Conservation (phyloP, 1,139 yeast genomes). For the Blastobotrys raffinosifermentans region DNA sequence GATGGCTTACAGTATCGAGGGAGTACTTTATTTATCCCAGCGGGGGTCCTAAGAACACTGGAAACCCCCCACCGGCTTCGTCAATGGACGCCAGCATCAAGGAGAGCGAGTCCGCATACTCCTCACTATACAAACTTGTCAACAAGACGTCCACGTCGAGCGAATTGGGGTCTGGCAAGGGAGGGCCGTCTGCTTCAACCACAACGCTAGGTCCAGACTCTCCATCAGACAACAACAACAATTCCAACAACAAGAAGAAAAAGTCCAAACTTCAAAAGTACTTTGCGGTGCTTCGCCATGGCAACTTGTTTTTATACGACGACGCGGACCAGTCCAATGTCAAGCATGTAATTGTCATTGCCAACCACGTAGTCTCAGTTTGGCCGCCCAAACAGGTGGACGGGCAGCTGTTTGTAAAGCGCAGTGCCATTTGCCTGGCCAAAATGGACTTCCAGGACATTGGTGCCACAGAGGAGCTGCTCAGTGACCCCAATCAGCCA, state of each 20-base stretch:
- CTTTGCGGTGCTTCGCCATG: conserved; percentile 52
- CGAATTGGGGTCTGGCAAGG: conserved; percentile 3
- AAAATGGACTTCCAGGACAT: conserved; percentile 14
- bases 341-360: conserved; percentile 71
- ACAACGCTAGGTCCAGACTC: no score
- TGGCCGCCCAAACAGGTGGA: conserved; percentile 81
- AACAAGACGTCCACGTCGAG: conserved; percentile 21
- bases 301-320: conserved; percentile 74
- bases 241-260: not conserved
- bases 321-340: conserved; percentile 62
- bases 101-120: conserved; percentile 50
- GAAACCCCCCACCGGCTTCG: conserved; percentile 27
- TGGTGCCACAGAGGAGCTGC: conserved; percentile 14
- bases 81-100: conserved; percentile 28
- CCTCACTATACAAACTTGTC: conserved; percentile 54
- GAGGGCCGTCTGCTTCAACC: conserved; percentile 19
- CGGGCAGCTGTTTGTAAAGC: conserved; percentile 71
- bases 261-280: conserved; percentile 27
- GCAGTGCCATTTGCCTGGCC: conserved; percentile 66
- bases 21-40: conserved; percentile 52
- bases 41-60: conserved; percentile 27
- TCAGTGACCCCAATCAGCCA: conserved; percentile 24
- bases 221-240: not conserved
- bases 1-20: conserved; percentile 80
- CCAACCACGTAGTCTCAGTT: conserved; percentile 63